phyloP scores from a whole-genome alignment of 331 rosid genomes.

The Rosa hybrid region DNA sequence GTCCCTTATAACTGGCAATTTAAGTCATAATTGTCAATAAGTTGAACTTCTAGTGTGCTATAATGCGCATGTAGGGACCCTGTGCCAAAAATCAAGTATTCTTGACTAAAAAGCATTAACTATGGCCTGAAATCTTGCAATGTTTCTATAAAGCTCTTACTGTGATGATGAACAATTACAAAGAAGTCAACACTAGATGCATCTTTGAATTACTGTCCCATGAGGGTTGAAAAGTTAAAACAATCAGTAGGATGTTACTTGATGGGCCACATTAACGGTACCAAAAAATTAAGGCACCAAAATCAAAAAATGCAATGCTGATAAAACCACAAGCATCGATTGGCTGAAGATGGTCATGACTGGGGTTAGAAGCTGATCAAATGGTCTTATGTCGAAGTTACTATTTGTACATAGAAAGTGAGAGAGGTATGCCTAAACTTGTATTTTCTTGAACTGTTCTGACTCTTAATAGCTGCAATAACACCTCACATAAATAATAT shows the following conservation, averaged over 20 bases:
- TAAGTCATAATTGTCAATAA: slow-evolving; percentile 17
- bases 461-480: slow-evolving; percentile 8
- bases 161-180: not conserved
- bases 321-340: slow-evolving; percentile 2
- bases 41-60: slow-evolving; percentile 14
- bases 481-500: not conserved
- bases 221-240: not conserved
- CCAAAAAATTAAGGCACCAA: not conserved
- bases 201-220: not conserved
- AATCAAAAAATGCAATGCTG: not conserved
- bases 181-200: not conserved
- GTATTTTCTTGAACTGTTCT: not conserved
- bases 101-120: slow-evolving; percentile 14
- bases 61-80: slow-evolving; percentile 6
- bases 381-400: not conserved
- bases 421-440: not conserved
- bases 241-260: not conserved
- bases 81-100: slow-evolving; percentile 3
- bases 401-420: not conserved
- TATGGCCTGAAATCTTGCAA: slow-evolving; percentile 12
- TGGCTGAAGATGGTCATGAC: not conserved
- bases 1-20: slow-evolving; percentile 17
- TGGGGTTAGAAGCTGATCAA: not conserved
- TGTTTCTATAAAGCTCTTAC: not conserved
- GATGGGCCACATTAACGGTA: not conserved